Conservation (phyloP, 352 stramenopile species). For the Aphanomyces stellatus region DNA sequence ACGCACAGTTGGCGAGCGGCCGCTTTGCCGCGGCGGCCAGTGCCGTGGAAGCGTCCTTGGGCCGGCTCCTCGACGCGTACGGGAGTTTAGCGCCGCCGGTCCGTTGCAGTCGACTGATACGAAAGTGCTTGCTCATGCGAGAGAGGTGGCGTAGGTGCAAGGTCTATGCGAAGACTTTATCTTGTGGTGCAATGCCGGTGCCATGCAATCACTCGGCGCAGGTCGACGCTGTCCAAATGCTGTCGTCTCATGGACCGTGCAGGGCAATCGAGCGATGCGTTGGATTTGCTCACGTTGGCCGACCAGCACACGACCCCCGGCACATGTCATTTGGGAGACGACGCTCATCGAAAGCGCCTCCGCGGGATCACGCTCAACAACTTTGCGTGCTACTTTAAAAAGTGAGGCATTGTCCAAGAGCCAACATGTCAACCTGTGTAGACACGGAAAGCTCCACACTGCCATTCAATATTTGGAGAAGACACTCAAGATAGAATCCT, state of each 20-base stretch:
- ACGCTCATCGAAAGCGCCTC: conserved; percentile 21
- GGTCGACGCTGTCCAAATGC: neutral
- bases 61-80: neutral
- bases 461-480: conserved; percentile 6
- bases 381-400: conserved; percentile 48
- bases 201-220: conserved; percentile 38
- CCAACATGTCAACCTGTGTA: neutral
- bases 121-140: no score
- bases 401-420: neutral
- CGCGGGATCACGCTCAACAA: conserved; percentile 57
- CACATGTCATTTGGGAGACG: neutral
- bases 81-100: no score
- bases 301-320: conserved; percentile 39
- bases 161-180: conserved; percentile 42
- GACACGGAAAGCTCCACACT: neutral
- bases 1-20: neutral
- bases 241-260: neutral
- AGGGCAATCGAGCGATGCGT: conserved; percentile 20
- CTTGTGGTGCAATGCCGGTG: conserved; percentile 45
- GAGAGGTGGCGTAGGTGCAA: conserved; percentile 6
- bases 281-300: conserved; percentile 29
- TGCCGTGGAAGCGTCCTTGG: neutral
- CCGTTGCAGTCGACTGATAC: no score
- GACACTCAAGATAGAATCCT: conserved; percentile 2
- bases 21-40: neutral